Evolutionary conservation across 352 stramenopile genomes (phyloP), one percentile per base, ranked within the genome.

Genomic region (Globisporangium paroecandrum): DNA sequence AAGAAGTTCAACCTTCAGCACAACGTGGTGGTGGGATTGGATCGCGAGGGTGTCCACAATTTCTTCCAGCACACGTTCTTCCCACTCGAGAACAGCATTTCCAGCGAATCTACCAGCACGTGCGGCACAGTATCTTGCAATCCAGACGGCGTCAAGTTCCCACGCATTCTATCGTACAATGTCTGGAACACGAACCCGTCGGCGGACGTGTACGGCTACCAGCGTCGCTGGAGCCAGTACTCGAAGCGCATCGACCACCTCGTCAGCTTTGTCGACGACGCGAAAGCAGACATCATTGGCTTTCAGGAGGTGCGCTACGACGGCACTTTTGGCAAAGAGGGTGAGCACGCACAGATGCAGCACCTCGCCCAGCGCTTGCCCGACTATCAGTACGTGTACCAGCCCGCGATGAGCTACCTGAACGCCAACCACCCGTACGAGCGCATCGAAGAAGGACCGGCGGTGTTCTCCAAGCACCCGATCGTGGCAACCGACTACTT

Each of bases 131-230:
- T 2, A 49, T 47, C 29, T 10, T 47, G 59, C n/a, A 22, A 56
- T 8, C 20, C 38, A 18, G 46, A 38, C 5, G 46, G 13, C 13
- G 53, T 60, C 4, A 51, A 53, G 27, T 72, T 64, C 0, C 85
- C 86, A 13, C 77, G 86, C 24, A 94, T 96, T 36, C 69, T 95
- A 38, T 89, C 88, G 53, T 97, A 92, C 77, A 97, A 97, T 51
- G 81, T 96, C 13, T 97, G 89, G 89, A 96, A 95, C 74, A 95
- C 88, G 12, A 97, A 96, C 61, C 89, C 89, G 4, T 87, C 86
- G 0, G 76, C 69, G 0, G 77, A 89, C 29, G 80, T 93, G 29
- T 90, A 92, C 62, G 87, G 83, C 49, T 62, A 70, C 54, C 38
- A 62, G 7, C 73, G 74, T 32, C 83, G 89, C 10, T 93, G 83